These are phyloP conservation scores for Daldinia grandis DNA, from an alignment of 495 filamentous ascomycete genomes.

Conservation along the genomic window DNA sequence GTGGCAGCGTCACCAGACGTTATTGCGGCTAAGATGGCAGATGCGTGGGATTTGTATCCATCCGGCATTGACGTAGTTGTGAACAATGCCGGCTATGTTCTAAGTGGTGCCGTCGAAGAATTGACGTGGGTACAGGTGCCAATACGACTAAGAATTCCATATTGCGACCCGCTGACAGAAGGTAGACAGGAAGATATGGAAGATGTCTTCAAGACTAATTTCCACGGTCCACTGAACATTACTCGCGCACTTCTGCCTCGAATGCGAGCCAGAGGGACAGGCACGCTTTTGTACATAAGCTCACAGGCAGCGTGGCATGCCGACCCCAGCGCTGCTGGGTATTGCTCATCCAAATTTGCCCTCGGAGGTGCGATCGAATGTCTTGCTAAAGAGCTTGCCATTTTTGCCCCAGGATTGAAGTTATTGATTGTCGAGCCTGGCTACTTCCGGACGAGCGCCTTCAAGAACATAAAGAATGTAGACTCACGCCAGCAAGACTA, in stretches of 20 bases:
- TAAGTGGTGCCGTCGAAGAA: slow-evolving; percentile 56
- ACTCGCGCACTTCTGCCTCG: slow-evolving; percentile 17
- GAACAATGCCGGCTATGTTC: slow-evolving; percentile 64
- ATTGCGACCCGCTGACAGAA: neutral
- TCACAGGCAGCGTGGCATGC: slow-evolving; percentile 22
- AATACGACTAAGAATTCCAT: neutral
- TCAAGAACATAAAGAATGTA: slow-evolving; percentile 21
- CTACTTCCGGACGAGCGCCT: slow-evolving; percentile 20
- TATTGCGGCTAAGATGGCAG: slow-evolving; percentile 17
- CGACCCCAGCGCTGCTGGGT: slow-evolving; percentile 19
- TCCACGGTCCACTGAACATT: slow-evolving; percentile 26
- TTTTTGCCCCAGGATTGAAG: slow-evolving; percentile 19
- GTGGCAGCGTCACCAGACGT: slow-evolving; percentile 9
- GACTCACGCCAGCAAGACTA: slow-evolving; percentile 3
- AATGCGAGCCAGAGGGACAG: slow-evolving; percentile 20
- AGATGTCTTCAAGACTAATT: slow-evolving; percentile 12
- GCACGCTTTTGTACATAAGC: slow-evolving; percentile 22
- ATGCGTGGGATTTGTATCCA: slow-evolving; percentile 14
- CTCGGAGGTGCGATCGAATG: slow-evolving; percentile 28
- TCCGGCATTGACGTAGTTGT: slow-evolving; percentile 26
- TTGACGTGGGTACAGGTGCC: slow-evolving; percentile 43
- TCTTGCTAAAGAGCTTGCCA: slow-evolving; percentile 21
- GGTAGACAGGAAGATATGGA: slow-evolving; percentile 1
- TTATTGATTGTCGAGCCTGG: slow-evolving; percentile 22
- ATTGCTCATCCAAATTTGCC: slow-evolving; percentile 26